Conservation (phyloP, 2,329 filamentous ascomycete species). For the Fusarium sterilihyphosum region DNA sequence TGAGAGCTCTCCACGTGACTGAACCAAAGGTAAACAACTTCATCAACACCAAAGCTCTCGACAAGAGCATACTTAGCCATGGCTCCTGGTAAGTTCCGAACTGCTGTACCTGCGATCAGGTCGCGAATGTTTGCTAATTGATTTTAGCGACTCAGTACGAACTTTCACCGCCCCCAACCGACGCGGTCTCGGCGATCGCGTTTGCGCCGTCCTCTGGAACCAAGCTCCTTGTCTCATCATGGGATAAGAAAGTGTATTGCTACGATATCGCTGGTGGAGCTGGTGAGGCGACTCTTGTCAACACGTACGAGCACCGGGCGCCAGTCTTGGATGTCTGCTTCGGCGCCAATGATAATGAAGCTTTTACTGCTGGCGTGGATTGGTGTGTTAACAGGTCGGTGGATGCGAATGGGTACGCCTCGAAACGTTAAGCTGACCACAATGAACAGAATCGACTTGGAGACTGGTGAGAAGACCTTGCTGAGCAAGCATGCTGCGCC, state of each 20-base stretch:
- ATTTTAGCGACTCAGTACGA: slow-evolving; percentile 77
- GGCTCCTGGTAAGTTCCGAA: slow-evolving; percentile 53
- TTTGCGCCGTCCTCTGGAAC: slow-evolving; percentile 83
- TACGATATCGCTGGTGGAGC: slow-evolving; percentile 76
- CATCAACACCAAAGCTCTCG: slow-evolving; percentile 24
- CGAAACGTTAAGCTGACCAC: slow-evolving; percentile 19
- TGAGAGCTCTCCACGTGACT: slow-evolving; percentile 49
- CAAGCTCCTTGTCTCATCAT: slow-evolving; percentile 89
- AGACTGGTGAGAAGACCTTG: slow-evolving; percentile 75
- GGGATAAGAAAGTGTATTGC: slow-evolving; percentile 91
- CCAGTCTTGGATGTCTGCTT: slow-evolving; percentile 94
- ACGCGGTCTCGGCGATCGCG: slow-evolving; percentile 86
- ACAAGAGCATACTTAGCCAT: slow-evolving; percentile 44
- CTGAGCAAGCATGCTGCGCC: slow-evolving; percentile 82
- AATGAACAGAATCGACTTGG: slow-evolving; percentile 68
- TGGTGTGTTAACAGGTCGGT: slow-evolving; percentile 80
- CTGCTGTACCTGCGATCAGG: background rate
- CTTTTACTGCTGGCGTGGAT: slow-evolving; percentile 88
- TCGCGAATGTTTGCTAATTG: slow-evolving; percentile 28
- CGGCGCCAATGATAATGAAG: slow-evolving; percentile 81
- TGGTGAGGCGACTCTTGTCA: slow-evolving; percentile 67
- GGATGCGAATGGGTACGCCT: background rate
- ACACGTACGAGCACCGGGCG: slow-evolving; percentile 81
- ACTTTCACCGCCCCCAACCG: slow-evolving; percentile 81
- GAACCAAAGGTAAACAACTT: slow-evolving; percentile 50